Conservation (phyloP, 1,139 yeast genomes). For the Suhomyces panamericanus region DNA sequence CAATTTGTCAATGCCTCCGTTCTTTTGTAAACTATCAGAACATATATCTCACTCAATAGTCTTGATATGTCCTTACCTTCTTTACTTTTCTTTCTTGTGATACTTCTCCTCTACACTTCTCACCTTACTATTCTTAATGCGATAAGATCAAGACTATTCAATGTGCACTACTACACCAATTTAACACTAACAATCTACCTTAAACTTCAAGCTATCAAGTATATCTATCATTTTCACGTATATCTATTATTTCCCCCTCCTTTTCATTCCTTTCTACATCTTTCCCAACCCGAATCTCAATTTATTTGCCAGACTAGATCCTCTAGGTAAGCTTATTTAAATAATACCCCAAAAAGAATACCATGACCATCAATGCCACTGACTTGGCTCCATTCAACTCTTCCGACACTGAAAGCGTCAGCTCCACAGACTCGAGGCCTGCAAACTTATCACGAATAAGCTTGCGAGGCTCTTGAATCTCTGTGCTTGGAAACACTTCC, state of each 20-base stretch:
- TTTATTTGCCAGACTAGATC: not conserved
- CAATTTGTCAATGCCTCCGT: too few relatives aligned
- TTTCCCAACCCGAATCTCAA: not conserved
- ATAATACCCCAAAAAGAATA: slow-evolving; percentile 11
- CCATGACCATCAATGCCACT: slow-evolving; percentile 11
- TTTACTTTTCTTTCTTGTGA: too few relatives aligned
- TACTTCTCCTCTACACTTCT: too few relatives aligned
- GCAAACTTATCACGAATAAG: not conserved
- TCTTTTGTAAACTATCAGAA: too few relatives aligned
- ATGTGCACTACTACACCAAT: not conserved
- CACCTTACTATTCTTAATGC: not conserved
- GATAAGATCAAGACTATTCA: not conserved
- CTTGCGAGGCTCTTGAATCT: not conserved
- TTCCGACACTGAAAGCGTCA: slow-evolving; percentile 9
- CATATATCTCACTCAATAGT: too few relatives aligned
- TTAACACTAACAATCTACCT: not conserved
- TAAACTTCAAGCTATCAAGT: not conserved
- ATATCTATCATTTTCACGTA: too few relatives aligned
- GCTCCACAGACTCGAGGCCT: slow-evolving; percentile 7
- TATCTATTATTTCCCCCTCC: not conserved
- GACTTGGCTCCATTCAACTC: slow-evolving; percentile 13
- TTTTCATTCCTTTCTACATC: not conserved
- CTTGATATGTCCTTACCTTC: too few relatives aligned
- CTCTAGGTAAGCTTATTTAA: slow-evolving; percentile 10
- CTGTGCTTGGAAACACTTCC: not conserved